These are phyloP conservation scores for Beauveria sp. DNA, from an alignment of 2,329 filamentous ascomycete species.

Conservation along the genomic window DNA sequence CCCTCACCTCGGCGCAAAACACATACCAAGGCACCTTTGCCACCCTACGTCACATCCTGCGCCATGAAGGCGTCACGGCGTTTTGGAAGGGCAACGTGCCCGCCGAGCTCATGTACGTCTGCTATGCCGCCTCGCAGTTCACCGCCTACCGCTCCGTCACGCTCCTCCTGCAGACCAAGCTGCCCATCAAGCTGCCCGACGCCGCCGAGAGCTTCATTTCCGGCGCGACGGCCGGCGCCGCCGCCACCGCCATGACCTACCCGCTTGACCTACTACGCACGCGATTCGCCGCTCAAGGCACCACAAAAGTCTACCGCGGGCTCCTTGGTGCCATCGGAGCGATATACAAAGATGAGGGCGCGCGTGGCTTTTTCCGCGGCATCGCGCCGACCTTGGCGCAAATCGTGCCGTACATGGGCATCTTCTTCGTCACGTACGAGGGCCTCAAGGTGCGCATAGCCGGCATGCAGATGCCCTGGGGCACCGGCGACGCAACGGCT, in stretches of 20 bases:
- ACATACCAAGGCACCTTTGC: conserved; percentile 67
- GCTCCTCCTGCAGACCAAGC: conserved; percentile 52
- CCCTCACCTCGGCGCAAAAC: conserved; percentile 34
- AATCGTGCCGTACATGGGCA: conserved; percentile 93
- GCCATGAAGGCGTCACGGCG: conserved; percentile 72
- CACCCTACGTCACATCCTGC: conserved; percentile 69
- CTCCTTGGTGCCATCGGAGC: conserved; percentile 61
- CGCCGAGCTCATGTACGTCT: conserved; percentile 88
- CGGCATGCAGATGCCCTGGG: conserved; percentile 53
- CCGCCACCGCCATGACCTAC: conserved; percentile 79
- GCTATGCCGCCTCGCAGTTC: conserved; percentile 87
- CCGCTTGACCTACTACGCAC: conserved; percentile 89
- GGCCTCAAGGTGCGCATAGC: conserved; percentile 55
- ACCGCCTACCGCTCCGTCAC: conserved; percentile 74
- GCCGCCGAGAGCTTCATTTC: conserved; percentile 73
- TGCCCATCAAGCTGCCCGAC: conserved; percentile 45
- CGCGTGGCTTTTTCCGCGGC: conserved; percentile 78
- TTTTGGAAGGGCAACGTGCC: conserved; percentile 98
- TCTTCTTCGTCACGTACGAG: conserved; percentile 92
- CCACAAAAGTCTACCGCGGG: conserved; percentile 66
- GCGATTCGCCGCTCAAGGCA: conserved; percentile 89
- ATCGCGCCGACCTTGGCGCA: conserved; percentile 73
- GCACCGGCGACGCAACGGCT: conserved; percentile 74
- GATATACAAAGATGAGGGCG: conserved; percentile 70
- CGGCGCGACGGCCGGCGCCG: conserved; percentile 74